Conservation (phyloP, 2,329 filamentous ascomycete species). For the Celoporthe dispersa region DNA sequence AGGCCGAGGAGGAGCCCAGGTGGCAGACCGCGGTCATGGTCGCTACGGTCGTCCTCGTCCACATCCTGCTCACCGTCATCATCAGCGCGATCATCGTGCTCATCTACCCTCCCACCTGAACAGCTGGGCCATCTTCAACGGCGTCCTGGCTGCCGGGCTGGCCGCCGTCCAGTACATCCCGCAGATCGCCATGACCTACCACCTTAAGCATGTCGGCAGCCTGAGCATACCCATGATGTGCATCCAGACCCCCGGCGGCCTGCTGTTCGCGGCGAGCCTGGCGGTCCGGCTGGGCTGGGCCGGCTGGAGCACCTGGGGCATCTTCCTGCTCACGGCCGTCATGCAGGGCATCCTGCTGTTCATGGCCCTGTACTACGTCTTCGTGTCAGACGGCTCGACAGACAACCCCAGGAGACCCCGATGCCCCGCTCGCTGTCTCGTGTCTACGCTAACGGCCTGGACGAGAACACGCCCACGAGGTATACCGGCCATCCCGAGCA, state of each 20-base stretch:
- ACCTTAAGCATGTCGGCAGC: conserved; percentile 83
- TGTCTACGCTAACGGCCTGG: conserved; percentile 47
- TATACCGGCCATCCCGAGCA: conserved; percentile 57
- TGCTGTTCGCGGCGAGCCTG: conserved; percentile 86
- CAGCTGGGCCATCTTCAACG: conserved; percentile 83
- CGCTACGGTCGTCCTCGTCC: conserved; percentile 71
- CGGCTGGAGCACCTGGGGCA: conserved; percentile 95
- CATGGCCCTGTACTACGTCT: conserved; percentile 81
- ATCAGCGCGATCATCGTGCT: conserved; percentile 71
- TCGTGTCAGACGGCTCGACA: conserved; percentile 43
- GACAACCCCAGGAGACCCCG: conserved; percentile 42
- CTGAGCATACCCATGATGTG: conserved; percentile 97
- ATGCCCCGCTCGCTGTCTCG: conserved; percentile 50
- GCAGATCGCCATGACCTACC: conserved; percentile 91
- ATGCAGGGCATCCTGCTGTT: conserved; percentile 81
- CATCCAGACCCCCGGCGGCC: conserved; percentile 92
- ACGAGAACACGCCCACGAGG: conserved; percentile 54
- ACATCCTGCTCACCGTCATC: conserved; percentile 73
- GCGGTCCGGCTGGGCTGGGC: conserved; percentile 76
- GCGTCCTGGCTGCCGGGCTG: conserved; percentile 76
- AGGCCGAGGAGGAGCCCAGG: conserved; percentile 58
- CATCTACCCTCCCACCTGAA: conserved; percentile 65
- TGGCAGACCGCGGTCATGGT: conserved; percentile 82
- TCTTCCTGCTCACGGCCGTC: conserved; percentile 83
- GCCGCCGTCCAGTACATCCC: conserved; percentile 91